Evolutionary conservation across 2,329 filamentous ascomycete genomes (phyloP).

Genomic region (Pseudodiploospora longispora): DNA sequence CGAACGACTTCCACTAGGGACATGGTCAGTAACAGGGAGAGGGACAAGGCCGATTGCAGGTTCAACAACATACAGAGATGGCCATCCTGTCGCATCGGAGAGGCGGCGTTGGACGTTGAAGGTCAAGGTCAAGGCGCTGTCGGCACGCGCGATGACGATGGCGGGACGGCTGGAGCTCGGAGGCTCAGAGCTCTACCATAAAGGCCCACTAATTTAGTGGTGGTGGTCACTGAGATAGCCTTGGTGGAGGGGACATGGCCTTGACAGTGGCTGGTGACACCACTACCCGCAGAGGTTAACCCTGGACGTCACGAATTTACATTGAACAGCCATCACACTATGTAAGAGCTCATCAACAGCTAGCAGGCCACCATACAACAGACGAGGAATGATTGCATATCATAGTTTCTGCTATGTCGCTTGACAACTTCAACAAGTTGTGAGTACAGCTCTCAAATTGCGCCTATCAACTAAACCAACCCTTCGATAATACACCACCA

Average conservation of each 20-base stretch:
- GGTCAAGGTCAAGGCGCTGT: background rate
- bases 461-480: too few relatives aligned
- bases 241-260: background rate
- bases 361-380: too few relatives aligned
- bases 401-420: too few relatives aligned
- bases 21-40: background rate
- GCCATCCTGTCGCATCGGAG: conserved; percentile 25
- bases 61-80: conserved; percentile 21
- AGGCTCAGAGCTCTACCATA: background rate
- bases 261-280: conserved; percentile 15
- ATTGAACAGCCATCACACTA: too few relatives aligned
- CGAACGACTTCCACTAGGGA: conserved; percentile 91
- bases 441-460: too few relatives aligned
- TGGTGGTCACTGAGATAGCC: too few relatives aligned
- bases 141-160: conserved; percentile 23
- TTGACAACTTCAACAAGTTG: too few relatives aligned
- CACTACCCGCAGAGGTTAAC: background rate
- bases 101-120: conserved; percentile 2
- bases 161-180: conserved; percentile 13
- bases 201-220: too few relatives aligned
- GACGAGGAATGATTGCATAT: too few relatives aligned
- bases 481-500: background rate
- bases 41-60: background rate
- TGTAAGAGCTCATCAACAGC: too few relatives aligned
- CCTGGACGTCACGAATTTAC: too few relatives aligned